Conservation (phyloP, 768 basidiomycete species). For the Pulveroboletus frians region DNA sequence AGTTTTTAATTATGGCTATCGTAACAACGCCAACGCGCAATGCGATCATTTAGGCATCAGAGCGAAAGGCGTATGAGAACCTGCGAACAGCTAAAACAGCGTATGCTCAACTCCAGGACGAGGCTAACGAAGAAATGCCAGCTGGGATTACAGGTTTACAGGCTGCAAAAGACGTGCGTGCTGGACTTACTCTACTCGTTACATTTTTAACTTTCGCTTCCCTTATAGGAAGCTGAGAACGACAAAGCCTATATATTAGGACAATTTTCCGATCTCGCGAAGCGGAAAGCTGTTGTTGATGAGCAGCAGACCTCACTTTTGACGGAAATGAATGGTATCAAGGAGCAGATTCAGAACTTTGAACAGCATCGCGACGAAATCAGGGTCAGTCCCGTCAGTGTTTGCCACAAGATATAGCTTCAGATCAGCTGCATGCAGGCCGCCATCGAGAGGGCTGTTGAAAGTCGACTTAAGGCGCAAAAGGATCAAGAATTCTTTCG, state of each 20-base stretch:
- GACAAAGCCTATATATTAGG: slow-evolving; percentile 44
- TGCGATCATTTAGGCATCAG: slow-evolving; percentile 12
- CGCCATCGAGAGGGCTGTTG: slow-evolving; percentile 46
- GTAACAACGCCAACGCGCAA: background rate
- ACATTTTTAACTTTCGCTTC: slow-evolving; percentile 2
- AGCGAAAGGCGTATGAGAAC: slow-evolving; percentile 20
- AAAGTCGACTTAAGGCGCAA: slow-evolving; percentile 47
- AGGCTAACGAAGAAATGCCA: slow-evolving; percentile 66
- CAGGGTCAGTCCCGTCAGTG: slow-evolving; percentile 34
- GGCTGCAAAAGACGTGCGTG: slow-evolving; percentile 47
- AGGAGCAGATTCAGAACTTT: slow-evolving; percentile 47
- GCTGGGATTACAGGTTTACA: slow-evolving; percentile 55
- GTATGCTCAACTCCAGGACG: slow-evolving; percentile 45
- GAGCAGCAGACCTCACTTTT: slow-evolving; percentile 40
- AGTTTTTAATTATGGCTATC: slow-evolving; percentile 5
- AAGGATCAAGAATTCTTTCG: slow-evolving; percentile 43
- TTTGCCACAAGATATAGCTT: background rate
- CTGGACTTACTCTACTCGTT: background rate
- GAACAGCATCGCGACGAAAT: slow-evolving; percentile 39
- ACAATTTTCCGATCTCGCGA: slow-evolving; percentile 46
- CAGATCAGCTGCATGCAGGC: slow-evolving; percentile 32
- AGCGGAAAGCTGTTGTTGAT: slow-evolving; percentile 45
- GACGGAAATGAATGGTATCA: slow-evolving; percentile 41
- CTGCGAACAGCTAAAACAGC: slow-evolving; percentile 32
- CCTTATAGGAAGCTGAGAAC: slow-evolving; percentile 45